Evolutionary conservation across 306 rosid genomes (phyloP).

Genomic region (Sophora flavescens): DNA sequence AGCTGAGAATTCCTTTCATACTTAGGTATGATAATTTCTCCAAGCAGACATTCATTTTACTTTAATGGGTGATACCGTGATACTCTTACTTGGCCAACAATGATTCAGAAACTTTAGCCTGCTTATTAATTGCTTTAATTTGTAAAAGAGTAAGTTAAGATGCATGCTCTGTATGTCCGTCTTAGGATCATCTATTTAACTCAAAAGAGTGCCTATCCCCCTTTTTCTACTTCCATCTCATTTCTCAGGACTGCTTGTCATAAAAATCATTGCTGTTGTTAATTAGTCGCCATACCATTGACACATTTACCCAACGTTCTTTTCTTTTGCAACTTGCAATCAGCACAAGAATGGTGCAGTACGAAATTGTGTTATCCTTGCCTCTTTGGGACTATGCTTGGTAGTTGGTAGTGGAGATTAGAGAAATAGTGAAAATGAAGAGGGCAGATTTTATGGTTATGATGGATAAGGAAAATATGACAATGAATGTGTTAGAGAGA

Average conservation of each 20-base stretch:
- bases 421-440: no score
- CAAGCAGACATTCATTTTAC: conserved; percentile 16
- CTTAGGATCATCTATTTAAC: neutral
- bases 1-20: conserved; percentile 77
- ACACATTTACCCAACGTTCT: neutral
- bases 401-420: no score
- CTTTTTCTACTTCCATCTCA: neutral
- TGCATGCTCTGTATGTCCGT: neutral
- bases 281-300: neutral
- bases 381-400: no score
- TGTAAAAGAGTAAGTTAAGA: neutral
- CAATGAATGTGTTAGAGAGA: no score
- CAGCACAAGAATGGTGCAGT: no score
- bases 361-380: no score
- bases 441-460: no score
- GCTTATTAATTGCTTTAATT: conserved; percentile 7
- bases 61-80: neutral
- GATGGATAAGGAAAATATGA: no score
- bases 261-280: neutral
- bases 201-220: neutral
- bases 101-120: conserved; percentile 13
- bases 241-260: neutral
- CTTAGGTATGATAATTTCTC: conserved; percentile 64
- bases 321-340: neutral
- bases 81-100: conserved; percentile 26